A percentile compares a stretch with the other conserved stretches of the same genome.
These are phyloP conservation scores for Diospyros kaki DNA, from an alignment of 148 eudicot genomes.

Conservation along the genomic window DNA sequence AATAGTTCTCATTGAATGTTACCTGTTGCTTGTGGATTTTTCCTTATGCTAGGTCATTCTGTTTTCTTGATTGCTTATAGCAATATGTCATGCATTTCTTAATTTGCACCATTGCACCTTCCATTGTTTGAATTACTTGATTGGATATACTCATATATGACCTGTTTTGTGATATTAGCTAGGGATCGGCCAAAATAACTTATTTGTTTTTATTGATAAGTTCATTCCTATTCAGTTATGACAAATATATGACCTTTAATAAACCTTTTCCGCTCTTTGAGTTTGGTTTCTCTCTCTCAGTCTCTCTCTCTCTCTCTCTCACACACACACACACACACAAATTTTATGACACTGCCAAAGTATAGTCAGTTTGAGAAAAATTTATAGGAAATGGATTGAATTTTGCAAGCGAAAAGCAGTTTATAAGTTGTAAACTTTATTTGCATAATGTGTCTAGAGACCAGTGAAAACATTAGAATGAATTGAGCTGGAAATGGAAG, in stretches of 20 bases:
- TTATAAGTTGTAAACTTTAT: not conserved
- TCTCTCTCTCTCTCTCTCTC: not conserved
- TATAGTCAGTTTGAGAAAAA: no score
- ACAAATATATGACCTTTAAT: not conserved
- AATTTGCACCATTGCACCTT: not conserved
- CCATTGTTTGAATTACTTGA: not conserved
- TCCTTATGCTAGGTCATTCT: not conserved
- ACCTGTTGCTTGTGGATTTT: not conserved
- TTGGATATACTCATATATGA: not conserved
- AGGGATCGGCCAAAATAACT: not conserved
- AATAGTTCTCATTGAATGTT: not conserved
- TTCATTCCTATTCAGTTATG: no score
- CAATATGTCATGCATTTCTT: not conserved
- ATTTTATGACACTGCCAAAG: no score
- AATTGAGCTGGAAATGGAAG: no score
- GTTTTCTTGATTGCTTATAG: not conserved
- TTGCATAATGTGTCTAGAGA: not conserved
- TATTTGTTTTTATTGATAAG: no score
- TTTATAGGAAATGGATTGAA: no score
- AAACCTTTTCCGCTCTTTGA: not conserved
- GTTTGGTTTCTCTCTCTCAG: not conserved
- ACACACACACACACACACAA: no score
- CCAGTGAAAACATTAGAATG: not conserved
- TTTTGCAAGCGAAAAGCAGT: not conserved
- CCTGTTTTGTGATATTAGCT: not conserved